Conservation (phyloP, 352 stramenopile species). For the Blastocystis sp. region DNA sequence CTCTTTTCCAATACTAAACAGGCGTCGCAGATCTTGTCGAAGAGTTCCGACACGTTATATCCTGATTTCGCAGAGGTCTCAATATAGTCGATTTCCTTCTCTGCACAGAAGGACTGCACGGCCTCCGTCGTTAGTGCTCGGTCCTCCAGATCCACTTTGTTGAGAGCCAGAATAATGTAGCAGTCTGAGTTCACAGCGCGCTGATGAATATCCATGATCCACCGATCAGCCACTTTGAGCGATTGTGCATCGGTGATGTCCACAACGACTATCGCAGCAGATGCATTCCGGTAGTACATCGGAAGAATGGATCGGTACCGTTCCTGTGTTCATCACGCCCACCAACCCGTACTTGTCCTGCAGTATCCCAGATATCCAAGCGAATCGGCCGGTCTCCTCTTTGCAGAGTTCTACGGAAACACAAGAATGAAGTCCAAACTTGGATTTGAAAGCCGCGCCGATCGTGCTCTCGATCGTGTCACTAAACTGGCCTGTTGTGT, state of each 20-base stretch:
- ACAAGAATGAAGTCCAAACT: background rate
- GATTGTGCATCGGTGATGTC: slow-evolving; percentile 69
- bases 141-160: slow-evolving; percentile 39
- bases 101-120: background rate
- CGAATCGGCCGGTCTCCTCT: background rate
- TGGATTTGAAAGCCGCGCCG: slow-evolving; percentile 45
- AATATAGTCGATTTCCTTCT: slow-evolving; percentile 26
- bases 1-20: background rate
- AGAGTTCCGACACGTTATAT: slow-evolving; percentile 36
- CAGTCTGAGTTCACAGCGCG: slow-evolving; percentile 4
- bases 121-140: background rate
- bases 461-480: slow-evolving; percentile 30
- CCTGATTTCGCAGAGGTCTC: slow-evolving; percentile 32
- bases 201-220: slow-evolving; percentile 53
- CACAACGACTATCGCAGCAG: slow-evolving; percentile 74
- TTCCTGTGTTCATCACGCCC: background rate
- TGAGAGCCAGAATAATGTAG: slow-evolving; percentile 51
- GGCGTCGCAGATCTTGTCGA: slow-evolving; percentile 15
- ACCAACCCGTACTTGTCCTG: slow-evolving; percentile 1
- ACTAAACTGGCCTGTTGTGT: slow-evolving; percentile 47
- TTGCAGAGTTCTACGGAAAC: background rate
- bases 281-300: slow-evolving; percentile 78
- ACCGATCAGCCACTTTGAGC: slow-evolving; percentile 66
- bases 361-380: slow-evolving; percentile 56
- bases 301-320: slow-evolving; percentile 60